Percentiles rank a stretch among this genome's conserved stretches.
Evolutionary conservation across 495 filamentous ascomycete genomes (phyloP).

Genomic region (Talaromyces trachyspermus): DNA sequence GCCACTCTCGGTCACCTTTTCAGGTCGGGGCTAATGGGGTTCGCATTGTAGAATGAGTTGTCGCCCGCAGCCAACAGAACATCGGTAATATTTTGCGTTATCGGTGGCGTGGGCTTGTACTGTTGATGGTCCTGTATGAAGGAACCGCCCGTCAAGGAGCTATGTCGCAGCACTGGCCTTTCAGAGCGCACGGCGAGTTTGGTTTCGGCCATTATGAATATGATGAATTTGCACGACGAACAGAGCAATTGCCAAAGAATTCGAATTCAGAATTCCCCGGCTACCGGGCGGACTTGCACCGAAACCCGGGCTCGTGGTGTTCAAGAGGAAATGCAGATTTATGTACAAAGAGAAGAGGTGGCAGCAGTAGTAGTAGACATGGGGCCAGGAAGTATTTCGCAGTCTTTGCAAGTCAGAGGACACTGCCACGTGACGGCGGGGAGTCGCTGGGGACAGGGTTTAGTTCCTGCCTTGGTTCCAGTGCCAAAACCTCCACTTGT

Average conservation of each 20-base stretch:
- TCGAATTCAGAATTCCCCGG: neutral
- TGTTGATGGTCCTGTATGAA: conserved; percentile 69
- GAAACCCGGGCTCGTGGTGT: neutral
- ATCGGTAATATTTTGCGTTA: conserved; percentile 36
- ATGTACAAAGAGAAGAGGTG: too few relatives aligned
- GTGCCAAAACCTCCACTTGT: too few relatives aligned
- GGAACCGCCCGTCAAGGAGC: conserved; percentile 54
- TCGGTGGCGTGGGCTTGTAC: conserved; percentile 52
- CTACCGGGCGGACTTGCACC: neutral
- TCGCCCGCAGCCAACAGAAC: conserved; percentile 26
- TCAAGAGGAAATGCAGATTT: too few relatives aligned
- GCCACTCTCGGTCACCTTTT: conserved; percentile 37
- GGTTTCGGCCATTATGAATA: conserved; percentile 21
- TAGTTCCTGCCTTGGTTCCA: too few relatives aligned
- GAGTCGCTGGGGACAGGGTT: neutral
- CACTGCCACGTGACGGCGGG: conserved; percentile 5
- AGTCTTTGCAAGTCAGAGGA: neutral
- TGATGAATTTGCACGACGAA: neutral
- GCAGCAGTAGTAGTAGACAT: too few relatives aligned
- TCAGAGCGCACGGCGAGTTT: conserved; percentile 22
- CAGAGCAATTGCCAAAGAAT: neutral
- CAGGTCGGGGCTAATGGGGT: conserved; percentile 40
- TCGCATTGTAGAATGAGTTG: conserved; percentile 20
- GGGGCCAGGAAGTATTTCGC: neutral
- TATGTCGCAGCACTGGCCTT: conserved; percentile 36